Evolutionary conservation across 352 stramenopile genomes (phyloP).

Genomic region (Globisporangium irregulare): DNA sequence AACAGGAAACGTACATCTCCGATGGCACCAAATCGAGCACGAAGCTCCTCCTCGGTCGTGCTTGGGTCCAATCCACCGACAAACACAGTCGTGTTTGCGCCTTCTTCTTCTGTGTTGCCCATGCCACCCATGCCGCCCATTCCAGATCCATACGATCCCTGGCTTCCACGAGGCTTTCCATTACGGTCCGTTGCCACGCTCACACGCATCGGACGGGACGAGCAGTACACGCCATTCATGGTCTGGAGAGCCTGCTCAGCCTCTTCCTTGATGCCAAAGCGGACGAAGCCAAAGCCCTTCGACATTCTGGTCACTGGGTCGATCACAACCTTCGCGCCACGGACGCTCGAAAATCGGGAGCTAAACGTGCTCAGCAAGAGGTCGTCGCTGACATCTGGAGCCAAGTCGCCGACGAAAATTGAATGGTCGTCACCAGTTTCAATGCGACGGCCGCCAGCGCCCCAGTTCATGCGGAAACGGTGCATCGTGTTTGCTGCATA

Average conservation of each 20-base stretch:
- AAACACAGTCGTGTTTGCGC: conserved; percentile 90
- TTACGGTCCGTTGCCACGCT: conserved; percentile 87
- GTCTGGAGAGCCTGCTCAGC: conserved; percentile 84
- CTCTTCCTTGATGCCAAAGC: conserved; percentile 87
- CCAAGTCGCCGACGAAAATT: conserved; percentile 91
- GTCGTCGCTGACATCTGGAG: conserved; percentile 87
- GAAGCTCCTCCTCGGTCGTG: conserved; percentile 83
- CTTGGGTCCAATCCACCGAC: conserved; percentile 83
- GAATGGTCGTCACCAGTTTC: conserved; percentile 85
- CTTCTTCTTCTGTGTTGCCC: conserved; percentile 46
- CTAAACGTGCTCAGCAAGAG: conserved; percentile 84
- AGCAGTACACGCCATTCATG: conserved; percentile 90
- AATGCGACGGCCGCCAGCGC: conserved; percentile 80
- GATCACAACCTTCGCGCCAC: conserved; percentile 89
- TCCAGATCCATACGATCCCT: conserved; percentile 20
- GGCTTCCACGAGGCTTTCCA: conserved; percentile 29
- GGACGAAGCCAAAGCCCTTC: conserved; percentile 92
- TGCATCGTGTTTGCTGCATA: conserved; percentile 80
- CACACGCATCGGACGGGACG: conserved; percentile 85
- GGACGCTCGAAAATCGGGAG: conserved; percentile 72
- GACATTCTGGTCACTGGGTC: conserved; percentile 87
- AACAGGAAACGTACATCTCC: conserved; percentile 57
- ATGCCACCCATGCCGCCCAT: conserved; percentile 7
- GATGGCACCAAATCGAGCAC: conserved; percentile 69
- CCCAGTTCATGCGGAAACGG: conserved; percentile 92